phyloP scores from a whole-genome alignment of 2,329 filamentous ascomycete genomes.

The Monosporascus sp. region DNA sequence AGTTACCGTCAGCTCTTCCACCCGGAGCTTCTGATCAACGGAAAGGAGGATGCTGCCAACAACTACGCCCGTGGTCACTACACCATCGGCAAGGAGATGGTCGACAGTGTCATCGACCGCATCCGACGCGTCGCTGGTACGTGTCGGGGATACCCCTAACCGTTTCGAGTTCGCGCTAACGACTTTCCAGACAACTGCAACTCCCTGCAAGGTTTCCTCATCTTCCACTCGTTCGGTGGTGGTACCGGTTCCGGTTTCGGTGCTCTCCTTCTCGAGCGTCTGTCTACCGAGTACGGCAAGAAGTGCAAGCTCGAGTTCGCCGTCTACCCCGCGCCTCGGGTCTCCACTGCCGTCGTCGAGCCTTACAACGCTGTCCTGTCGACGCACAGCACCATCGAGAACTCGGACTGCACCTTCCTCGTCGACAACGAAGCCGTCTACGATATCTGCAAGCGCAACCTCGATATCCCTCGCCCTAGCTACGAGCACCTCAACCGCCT shows the following conservation, averaged over 20 bases:
- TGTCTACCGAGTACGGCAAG: conserved; percentile 70
- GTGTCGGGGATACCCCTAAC: conserved; percentile 18
- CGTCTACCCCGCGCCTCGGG: conserved; percentile 65
- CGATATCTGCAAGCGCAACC: conserved; percentile 68
- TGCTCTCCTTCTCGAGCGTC: conserved; percentile 65
- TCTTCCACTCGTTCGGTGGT: conserved; percentile 71
- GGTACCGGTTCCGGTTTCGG: conserved; percentile 70
- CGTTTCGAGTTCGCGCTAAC: conserved; percentile 11
- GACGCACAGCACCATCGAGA: conserved; percentile 71
- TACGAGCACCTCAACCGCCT: conserved; percentile 69
- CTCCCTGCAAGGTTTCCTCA: conserved; percentile 66
- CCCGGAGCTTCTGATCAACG: conserved; percentile 65
- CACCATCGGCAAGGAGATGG: conserved; percentile 72
- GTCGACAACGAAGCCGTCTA: conserved; percentile 73
- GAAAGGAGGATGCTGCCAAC: conserved; percentile 73
- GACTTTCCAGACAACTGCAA: conserved; percentile 59
- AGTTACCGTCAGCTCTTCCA: conserved; percentile 65
- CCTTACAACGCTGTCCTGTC: conserved; percentile 70
- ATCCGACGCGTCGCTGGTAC: conserved; percentile 64
- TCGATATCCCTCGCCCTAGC: conserved; percentile 63
- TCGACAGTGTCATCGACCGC: conserved; percentile 64
- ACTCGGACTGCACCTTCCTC: conserved; percentile 74
- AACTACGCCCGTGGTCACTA: conserved; percentile 75
- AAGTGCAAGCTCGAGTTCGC: conserved; percentile 74
- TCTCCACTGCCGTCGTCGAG: conserved; percentile 67